Evolutionary conservation across 106 monocot genomes (phyloP), one percentile per base, ranked within the genome.

Genomic region (Cymbidium sinense): DNA sequence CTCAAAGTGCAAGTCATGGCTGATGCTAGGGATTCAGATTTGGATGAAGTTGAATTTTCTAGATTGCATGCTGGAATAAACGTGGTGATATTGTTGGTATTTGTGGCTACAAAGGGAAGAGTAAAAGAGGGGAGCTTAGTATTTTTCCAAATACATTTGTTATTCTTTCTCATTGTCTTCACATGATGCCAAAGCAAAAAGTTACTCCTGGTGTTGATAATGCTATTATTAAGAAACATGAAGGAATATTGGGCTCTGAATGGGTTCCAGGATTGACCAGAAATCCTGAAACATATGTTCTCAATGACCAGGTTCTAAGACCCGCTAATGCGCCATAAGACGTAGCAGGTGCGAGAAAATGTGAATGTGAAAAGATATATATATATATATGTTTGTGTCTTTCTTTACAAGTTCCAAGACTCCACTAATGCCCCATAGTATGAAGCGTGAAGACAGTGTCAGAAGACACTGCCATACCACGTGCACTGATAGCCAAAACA

Each of bases 81-180:
- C 89, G 89, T n/a, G 96, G 96, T 82, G 96, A 98, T 76, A 92
- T 94, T 86, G 94, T 98, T 79, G 96, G 96, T n/a, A 91, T 94
- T 13, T 86, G 76, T 90, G 96, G 96, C 37, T 88, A 91, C 81
- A 33, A 81, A 96, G 96, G 96, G 29, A 96, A 96, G 85, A 96
- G 96, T 75, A 96, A 93, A 79, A 84, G 82, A 82, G 96, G 96
- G 39, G 96, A 96, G 76, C 85, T 96, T 10, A 96, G 96, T 83
- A 84, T 96, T 74, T 94, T 98, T 47, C 96, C 96, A 18, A 89
- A 80, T 50, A 78, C 62, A 37, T 84, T 98, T 85, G 51, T 79
- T 30, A 91, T 98, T 41, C 93, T 98, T 39, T 94, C 96, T 2
- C 88, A 86, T 41, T 98, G 96, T 64, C 96, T 98, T 80, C 96